These are phyloP conservation scores for Chlorella sorokiniana DNA, from an alignment of 139 green algal species.

Conservation along the genomic window DNA sequence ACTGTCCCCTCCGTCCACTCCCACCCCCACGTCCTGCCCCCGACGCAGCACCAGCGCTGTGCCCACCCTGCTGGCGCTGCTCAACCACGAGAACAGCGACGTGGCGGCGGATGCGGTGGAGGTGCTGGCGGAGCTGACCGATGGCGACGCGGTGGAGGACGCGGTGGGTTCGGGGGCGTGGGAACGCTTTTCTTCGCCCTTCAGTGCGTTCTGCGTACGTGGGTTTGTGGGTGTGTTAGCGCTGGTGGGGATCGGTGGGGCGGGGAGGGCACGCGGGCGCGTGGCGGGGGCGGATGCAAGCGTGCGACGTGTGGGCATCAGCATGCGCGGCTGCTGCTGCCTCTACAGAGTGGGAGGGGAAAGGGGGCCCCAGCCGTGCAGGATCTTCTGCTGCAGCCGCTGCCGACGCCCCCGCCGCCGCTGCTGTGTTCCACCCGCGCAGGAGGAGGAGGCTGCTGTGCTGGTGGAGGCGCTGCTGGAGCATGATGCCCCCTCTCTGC, in stretches of 20 bases:
- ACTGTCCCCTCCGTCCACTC: neutral
- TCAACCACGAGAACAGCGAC: slow-evolving; percentile 96
- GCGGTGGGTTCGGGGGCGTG: neutral
- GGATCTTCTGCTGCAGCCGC: neutral
- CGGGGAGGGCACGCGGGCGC: too few species aligned
- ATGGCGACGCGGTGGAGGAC: slow-evolving; percentile 79
- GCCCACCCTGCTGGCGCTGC: slow-evolving; percentile 76
- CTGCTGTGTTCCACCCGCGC: neutral
- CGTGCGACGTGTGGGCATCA: too few species aligned
- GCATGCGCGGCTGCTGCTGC: too few species aligned
- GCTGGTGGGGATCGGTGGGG: too few species aligned
- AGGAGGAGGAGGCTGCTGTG: slow-evolving; percentile 64
- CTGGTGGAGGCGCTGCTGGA: slow-evolving; percentile 80
- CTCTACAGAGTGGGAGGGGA: too few species aligned
- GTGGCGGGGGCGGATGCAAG: too few species aligned
- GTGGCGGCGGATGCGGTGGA: slow-evolving; percentile 79
- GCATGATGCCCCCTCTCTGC: slow-evolving; percentile 69
- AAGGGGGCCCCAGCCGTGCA: too few species aligned
- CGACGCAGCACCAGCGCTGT: slow-evolving; percentile 48
- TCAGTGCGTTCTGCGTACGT: too few species aligned
- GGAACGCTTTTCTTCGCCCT: too few species aligned
- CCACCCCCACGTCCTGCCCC: neutral
- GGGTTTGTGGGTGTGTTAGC: too few species aligned
- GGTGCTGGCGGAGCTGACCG: slow-evolving; percentile 90
- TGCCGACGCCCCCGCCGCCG: neutral